phyloP scores from a whole-genome alignment of 139 green algal species.

The Zygnema cylindricum region DNA sequence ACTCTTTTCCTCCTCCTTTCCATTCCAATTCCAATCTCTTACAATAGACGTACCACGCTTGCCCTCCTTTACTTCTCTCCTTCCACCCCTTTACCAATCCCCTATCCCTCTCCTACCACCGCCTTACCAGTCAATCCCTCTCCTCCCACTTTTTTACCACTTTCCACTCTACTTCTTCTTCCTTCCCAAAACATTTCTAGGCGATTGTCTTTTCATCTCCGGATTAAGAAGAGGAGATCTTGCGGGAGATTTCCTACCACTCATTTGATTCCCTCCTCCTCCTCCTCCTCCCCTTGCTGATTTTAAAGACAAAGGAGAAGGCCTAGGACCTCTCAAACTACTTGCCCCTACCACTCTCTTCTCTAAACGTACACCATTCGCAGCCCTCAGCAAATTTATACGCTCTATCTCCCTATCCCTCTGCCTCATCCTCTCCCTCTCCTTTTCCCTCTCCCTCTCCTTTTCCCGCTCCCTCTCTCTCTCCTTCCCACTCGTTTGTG shows the following conservation, averaged over 20 bases:
- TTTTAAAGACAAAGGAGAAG: background rate
- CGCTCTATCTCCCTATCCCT: background rate
- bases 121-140: too few relatives aligned
- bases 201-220: background rate
- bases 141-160: too few relatives aligned
- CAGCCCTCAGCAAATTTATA: background rate
- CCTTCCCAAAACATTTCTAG: too few relatives aligned
- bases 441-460: background rate
- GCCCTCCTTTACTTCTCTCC: too few relatives aligned
- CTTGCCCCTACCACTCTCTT: background rate
- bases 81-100: too few relatives aligned
- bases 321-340: background rate
- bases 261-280: background rate
- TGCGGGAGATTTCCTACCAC: background rate
- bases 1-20: too few relatives aligned
- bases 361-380: background rate
- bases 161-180: too few relatives aligned
- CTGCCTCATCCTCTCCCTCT: too few relatives aligned
- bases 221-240: background rate
- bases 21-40: too few relatives aligned
- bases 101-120: too few relatives aligned
- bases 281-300: background rate
- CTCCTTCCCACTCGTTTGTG: background rate
- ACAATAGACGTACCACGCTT: too few relatives aligned
- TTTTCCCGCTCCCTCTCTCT: too few relatives aligned